These are phyloP conservation scores for Malus hybrid DNA, from an alignment of 331 rosid species.

Conservation along the genomic window DNA sequence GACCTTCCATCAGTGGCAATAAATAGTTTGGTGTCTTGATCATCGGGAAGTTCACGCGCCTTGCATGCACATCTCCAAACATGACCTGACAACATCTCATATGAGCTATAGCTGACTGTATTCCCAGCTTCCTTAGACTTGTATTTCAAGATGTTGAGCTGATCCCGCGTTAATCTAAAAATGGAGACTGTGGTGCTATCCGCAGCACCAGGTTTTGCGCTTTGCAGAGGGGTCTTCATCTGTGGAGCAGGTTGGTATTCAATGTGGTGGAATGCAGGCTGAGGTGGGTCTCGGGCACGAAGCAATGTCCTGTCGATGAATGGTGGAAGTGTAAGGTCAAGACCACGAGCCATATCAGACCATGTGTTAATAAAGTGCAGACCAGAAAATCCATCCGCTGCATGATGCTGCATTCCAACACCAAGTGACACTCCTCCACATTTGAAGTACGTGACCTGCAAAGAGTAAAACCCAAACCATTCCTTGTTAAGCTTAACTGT, in stretches of 20 bases:
- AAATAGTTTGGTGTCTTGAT: slow-evolving; percentile 76
- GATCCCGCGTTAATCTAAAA: slow-evolving; percentile 60
- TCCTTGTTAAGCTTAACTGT: not conserved
- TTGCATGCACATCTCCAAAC: slow-evolving; percentile 68
- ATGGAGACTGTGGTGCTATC: slow-evolving; percentile 42
- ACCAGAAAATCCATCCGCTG: slow-evolving; percentile 82
- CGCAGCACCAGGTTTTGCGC: slow-evolving; percentile 28
- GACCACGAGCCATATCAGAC: slow-evolving; percentile 85
- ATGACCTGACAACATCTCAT: slow-evolving; percentile 85
- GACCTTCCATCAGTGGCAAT: slow-evolving; percentile 84
- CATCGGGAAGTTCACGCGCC: slow-evolving; percentile 63
- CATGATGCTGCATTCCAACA: slow-evolving; percentile 89
- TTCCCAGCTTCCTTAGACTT: slow-evolving; percentile 70
- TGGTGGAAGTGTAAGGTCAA: slow-evolving; percentile 52
- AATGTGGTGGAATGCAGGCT: slow-evolving; percentile 52
- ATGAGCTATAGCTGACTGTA: slow-evolving; percentile 66
- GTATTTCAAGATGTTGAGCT: slow-evolving; percentile 49
- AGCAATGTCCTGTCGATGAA: slow-evolving; percentile 68
- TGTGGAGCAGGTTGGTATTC: slow-evolving; percentile 79
- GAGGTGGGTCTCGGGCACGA: slow-evolving; percentile 70
- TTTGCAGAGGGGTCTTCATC: slow-evolving; percentile 30
- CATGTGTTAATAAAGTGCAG: slow-evolving; percentile 80
- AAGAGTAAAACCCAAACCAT: not conserved
- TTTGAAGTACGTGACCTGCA: slow-evolving; percentile 69
- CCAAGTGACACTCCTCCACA: slow-evolving; percentile 92